A percentile compares a stretch with the other conserved stretches of the same genome.
phyloP scores from a whole-genome alignment of 208 protist species.

The Vickermania ingenoplastis region DNA sequence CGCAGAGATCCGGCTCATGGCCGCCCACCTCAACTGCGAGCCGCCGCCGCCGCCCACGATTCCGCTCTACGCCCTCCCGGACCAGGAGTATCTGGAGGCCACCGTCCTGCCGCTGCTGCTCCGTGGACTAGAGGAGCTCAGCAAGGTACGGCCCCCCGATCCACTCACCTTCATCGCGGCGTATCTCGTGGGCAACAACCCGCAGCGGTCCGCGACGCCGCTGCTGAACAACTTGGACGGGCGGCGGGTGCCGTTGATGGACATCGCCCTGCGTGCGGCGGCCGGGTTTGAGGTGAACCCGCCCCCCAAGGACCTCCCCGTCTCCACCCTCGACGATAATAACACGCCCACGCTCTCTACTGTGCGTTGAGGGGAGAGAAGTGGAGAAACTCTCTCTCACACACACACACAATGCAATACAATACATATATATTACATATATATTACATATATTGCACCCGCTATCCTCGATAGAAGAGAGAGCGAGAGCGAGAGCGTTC shows the following conservation, averaged over 20 bases:
- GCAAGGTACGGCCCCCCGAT: constrained; percentile 46
- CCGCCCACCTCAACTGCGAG: constrained; percentile 9
- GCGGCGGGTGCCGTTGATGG: constrained; percentile 24
- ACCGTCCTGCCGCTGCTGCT: constrained; percentile 72
- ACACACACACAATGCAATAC: no score
- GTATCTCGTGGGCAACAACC: constrained; percentile 79
- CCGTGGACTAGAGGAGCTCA: constrained; percentile 68
- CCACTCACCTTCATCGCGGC: constrained; percentile 75
- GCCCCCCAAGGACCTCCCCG: neutral
- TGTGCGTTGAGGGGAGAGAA: no score
- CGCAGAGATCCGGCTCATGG: constrained; percentile 4
- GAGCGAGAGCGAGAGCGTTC: no score
- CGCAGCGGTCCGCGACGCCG: constrained; percentile 31
- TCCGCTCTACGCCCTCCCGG: constrained; percentile 61
- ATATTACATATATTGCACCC: no score
- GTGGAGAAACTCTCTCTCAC: no score
- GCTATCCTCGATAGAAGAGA: no score
- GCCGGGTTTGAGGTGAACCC: neutral
- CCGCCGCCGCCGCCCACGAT: constrained; percentile 11
- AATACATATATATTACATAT: no score
- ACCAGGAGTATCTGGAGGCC: constrained; percentile 65
- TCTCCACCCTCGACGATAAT: neutral
- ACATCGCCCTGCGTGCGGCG: constrained; percentile 20
- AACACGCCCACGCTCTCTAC: no score
- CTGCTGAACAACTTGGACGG: constrained; percentile 15